Evolutionary conservation across 108 stramenopile species (phyloP).

Genomic region (Nannochloropsis gaditana): DNA sequence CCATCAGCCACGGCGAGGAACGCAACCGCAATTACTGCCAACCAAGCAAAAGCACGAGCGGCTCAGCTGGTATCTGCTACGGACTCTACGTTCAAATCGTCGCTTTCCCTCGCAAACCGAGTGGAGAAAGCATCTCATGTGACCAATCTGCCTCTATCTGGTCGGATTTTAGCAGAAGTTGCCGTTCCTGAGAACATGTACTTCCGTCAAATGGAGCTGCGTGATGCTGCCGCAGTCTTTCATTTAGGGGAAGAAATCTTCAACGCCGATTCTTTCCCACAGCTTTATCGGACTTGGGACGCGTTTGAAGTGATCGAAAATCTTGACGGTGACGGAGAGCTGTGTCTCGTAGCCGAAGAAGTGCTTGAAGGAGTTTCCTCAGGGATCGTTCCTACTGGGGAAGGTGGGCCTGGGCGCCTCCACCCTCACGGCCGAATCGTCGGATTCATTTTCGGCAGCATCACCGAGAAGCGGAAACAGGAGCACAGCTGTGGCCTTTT

Average conservation of each 20-base stretch:
- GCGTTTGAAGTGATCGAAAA: not conserved
- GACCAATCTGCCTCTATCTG: not conserved
- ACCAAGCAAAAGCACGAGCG: no score
- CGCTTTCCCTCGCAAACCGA: no score
- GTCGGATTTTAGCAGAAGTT: not conserved
- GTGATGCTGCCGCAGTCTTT: not conserved
- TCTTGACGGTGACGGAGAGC: not conserved
- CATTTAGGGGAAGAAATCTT: constrained; percentile 5
- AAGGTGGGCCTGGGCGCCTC: not conserved
- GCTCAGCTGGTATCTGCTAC: no score
- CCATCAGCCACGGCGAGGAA: no score
- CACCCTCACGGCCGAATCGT: not conserved
- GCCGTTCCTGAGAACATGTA: not conserved
- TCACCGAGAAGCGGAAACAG: constrained; percentile 12
- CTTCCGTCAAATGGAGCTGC: constrained; percentile 13
- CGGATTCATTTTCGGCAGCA: constrained; percentile 9
- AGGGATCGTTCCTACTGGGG: not conserved
- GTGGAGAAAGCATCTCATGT: not conserved
- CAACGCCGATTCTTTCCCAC: constrained; percentile 16
- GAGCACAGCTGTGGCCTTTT: constrained; percentile 3
- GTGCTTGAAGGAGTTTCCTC: not conserved
- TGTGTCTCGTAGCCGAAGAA: constrained; percentile 12
- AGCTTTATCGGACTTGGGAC: not conserved
- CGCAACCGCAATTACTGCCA: no score
- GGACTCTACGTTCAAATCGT: no score